Evolutionary conservation across 2,329 filamentous ascomycete genomes (phyloP), one percentile per base, ranked within the genome.

Genomic region (Botryotinia globosa): DNA sequence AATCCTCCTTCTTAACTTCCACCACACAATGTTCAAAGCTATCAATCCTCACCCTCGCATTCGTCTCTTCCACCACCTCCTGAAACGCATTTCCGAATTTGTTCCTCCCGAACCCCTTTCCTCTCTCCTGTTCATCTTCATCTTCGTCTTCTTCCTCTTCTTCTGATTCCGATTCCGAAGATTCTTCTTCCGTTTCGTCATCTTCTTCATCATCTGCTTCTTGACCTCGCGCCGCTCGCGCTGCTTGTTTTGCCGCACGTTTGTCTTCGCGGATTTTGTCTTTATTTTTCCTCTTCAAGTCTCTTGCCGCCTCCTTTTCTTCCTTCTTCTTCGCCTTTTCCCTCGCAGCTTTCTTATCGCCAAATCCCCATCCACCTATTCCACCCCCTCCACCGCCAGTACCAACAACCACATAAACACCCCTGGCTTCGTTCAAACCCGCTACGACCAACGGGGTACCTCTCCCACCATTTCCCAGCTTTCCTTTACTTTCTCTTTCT

Each of bases 21-120:
- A 98, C 94, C 12, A 98, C 96, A 79, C 94, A 97, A 81, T 97
- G 93, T 83, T 99, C 96, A 79, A 99, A 99, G 81, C 93, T 97
- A 82, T 99, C 96, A 80, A 98, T 97, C 74, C 94, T 86, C 32
- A 98, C 94, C 25, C 94, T 85, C 0, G 95, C 93, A 73, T 91
- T 96, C 25, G 95, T 98, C 85, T 98, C 94, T 69, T 91, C 89
- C 3, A 97, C 92, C 0, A 98, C 96, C 80, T 97, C 94, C 81
- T 98, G 94, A 82, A 99, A 99, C 4, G 96, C 95, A 78, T 91
- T 94, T 12, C 96, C 96, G 79, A 99, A 99, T 67, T 92, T 89
- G 82, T 98, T 99, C 69, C 93, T 84, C 2, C 94, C 92, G 71
- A 92, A 92, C 0, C 91, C 90, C 74, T 88, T 88, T 66, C 87